Evolutionary conservation across 345 rosid genomes (phyloP), one percentile per base, ranked within the genome.

Genomic region (Mercurialis annua): DNA sequence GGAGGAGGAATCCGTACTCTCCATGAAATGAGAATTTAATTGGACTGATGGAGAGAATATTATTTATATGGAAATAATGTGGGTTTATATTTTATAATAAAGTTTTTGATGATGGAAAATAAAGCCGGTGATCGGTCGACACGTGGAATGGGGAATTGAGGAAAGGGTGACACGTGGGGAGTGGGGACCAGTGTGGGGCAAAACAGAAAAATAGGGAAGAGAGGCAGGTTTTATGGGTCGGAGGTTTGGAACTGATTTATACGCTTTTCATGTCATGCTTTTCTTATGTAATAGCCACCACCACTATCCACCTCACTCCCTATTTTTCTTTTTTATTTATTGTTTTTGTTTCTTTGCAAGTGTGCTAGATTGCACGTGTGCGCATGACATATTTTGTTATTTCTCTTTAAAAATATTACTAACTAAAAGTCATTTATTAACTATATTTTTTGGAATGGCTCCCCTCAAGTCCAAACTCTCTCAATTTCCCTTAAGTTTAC

Each of bases 1-100:
- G 18, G 87, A 78, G n/a, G 90, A 86, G 0, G 95, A 87, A 68
- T 87, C 90, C 26, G 92, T 80, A 71, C 96, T 84, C 81, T 89
- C 98, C 97, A 91, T 91, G 12, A 70, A 47, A 3, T 40, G 1
- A 40, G 11, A 40, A 8, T 14, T 14, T 40, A 7, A 40, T 40
- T 26, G 17, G 26, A 15, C 5, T 15, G 10, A 55, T 4, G 4
- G 59, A 34, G 30, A 15, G 51, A 47, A 1, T 23, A 40, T 29
- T 29, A 26, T 55, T 40, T 40, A 16, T 63, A 46, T 24, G 53
- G 18, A 36, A 34, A 17, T 29, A 10, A 16, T 14, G 1, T 8
- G 23, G 38, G 6, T 29, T n/a, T 6, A 11, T 5, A 7, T 5
- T 54, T 54, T 54, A 27, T 27, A 21, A 15, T 43, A 1, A 29